Conservation (phyloP, 352 stramenopile genomes). For the Globisporangium splendens region DNA sequence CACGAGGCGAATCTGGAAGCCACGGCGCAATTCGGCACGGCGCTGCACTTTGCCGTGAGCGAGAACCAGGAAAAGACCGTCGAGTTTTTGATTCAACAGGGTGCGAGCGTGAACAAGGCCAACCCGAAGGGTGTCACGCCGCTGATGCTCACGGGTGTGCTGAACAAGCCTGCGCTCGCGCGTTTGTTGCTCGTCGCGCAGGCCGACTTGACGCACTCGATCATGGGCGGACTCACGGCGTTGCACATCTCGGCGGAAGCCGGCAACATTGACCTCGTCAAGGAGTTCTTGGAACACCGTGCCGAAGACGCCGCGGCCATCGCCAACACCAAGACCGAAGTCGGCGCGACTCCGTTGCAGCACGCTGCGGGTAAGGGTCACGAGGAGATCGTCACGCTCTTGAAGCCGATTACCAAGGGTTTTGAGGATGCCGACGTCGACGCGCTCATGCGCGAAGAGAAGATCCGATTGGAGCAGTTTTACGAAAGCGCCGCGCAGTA, state of each 20-base stretch:
- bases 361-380: slow-evolving; percentile 73
- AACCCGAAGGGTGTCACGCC: slow-evolving; percentile 74
- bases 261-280: slow-evolving; percentile 55
- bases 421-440: slow-evolving; percentile 56
- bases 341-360: slow-evolving; percentile 63
- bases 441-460: slow-evolving; percentile 56
- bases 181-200: slow-evolving; percentile 48
- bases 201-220: slow-evolving; percentile 46
- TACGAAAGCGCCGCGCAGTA: slow-evolving; percentile 32
- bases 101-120: slow-evolving; percentile 59
- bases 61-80: slow-evolving; percentile 78
- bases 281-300: slow-evolving; percentile 49
- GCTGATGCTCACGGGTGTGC: slow-evolving; percentile 69
- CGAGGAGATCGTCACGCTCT: slow-evolving; percentile 51
- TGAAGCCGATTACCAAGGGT: slow-evolving; percentile 59
- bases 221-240: slow-evolving; percentile 62
- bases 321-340: slow-evolving; percentile 58
- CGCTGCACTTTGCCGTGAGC: slow-evolving; percentile 79
- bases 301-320: slow-evolving; percentile 39
- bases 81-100: slow-evolving; percentile 50
- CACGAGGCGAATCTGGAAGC: slow-evolving; percentile 54
- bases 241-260: slow-evolving; percentile 78
- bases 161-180: slow-evolving; percentile 68
- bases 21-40: slow-evolving; percentile 64
- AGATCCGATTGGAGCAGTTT: slow-evolving; percentile 56